Conservation (phyloP, 495 filamentous ascomycete species). For the Cetradonia linearis region DNA sequence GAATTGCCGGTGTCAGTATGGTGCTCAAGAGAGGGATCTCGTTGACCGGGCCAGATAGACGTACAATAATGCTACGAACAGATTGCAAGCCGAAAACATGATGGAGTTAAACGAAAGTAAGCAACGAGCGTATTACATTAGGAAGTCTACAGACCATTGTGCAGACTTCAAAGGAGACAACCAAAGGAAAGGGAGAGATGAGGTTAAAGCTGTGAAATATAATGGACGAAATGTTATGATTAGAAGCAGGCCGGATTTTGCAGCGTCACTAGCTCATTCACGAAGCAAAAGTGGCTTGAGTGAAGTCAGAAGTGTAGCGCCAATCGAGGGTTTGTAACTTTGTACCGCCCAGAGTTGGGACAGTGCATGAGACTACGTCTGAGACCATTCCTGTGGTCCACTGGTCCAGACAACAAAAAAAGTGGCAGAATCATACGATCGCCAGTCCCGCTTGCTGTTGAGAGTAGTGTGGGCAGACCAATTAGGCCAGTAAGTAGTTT, state of each 20-base stretch:
- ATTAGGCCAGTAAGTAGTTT: background rate
- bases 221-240: slow-evolving; percentile 13
- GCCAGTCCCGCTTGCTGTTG: slow-evolving; percentile 20
- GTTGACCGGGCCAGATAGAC: slow-evolving; percentile 9
- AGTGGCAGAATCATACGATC: slow-evolving; percentile 20
- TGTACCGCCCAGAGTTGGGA: slow-evolving; percentile 19
- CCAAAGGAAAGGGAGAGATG: slow-evolving; percentile 11
- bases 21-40: background rate
- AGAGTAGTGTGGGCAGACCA: slow-evolving; percentile 8
- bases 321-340: slow-evolving; percentile 15
- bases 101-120: slow-evolving; percentile 22
- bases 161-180: background rate
- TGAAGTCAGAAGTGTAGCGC: slow-evolving; percentile 23
- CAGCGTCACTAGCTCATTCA: slow-evolving; percentile 18
- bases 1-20: slow-evolving; percentile 10
- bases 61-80: slow-evolving; percentile 26
- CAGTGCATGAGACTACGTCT: slow-evolving; percentile 22
- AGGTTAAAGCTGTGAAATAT: slow-evolving; percentile 10
- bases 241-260: slow-evolving; percentile 6
- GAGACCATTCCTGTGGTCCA: slow-evolving; percentile 14
- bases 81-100: slow-evolving; percentile 24
- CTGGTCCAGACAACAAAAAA: background rate
- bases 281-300: slow-evolving; percentile 23
- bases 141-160: slow-evolving; percentile 12
- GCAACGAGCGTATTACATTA: slow-evolving; percentile 17